phyloP scores from a whole-genome alignment of 192 early-diverging fungal genomes.

The Backusella circina region DNA sequence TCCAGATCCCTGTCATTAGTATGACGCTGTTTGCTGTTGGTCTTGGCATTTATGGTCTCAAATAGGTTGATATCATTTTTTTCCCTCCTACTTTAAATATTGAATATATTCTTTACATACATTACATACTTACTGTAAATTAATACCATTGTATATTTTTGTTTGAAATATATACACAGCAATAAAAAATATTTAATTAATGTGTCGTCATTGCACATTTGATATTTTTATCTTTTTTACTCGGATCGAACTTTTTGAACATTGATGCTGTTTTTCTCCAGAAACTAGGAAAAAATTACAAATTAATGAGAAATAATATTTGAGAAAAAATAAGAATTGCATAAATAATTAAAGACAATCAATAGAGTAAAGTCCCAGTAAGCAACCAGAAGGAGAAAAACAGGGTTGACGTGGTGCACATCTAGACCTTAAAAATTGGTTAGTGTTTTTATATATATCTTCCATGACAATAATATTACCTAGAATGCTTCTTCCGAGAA shows the following conservation, averaged over 20 bases:
- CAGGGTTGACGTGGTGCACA: too few species aligned
- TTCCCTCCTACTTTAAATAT: neutral
- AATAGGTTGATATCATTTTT: neutral
- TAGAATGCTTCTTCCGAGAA: too few species aligned
- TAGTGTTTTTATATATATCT: too few species aligned
- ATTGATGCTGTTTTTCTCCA: neutral
- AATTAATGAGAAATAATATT: too few species aligned
- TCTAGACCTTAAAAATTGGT: too few species aligned
- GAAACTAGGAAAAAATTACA: too few species aligned
- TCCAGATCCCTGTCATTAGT: neutral
- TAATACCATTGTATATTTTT: neutral
- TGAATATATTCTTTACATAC: neutral
- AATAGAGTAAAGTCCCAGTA: too few species aligned
- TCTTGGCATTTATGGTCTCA: neutral
- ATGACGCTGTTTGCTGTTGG: neutral
- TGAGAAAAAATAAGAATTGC: too few species aligned
- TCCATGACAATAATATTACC: too few species aligned
- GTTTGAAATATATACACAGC: neutral
- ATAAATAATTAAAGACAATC: too few species aligned
- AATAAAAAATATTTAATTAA: neutral
- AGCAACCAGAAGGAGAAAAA: too few species aligned
- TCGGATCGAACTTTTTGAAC: neutral
- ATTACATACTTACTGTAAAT: slow-evolving; percentile 1
- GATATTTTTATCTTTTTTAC: neutral
- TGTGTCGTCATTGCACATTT: neutral